Evolutionary conservation across 805 yeast genomes (phyloP).

Genomic region (Wickerhamiella australiensis): DNA sequence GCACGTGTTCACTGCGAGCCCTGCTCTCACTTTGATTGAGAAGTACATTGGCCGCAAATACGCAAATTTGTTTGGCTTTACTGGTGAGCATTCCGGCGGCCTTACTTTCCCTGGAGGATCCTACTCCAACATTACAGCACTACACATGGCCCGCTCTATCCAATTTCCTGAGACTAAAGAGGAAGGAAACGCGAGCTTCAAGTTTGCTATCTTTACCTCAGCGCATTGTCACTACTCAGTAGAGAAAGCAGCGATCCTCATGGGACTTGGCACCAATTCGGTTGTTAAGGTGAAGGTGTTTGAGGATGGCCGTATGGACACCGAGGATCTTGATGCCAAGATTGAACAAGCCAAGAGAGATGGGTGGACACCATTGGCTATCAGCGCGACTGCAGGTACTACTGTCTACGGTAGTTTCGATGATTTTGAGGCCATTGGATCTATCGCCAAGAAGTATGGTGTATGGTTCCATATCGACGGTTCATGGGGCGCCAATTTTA

Average conservation of each 20-base stretch:
- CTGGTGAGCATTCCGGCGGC: conserved; percentile 54
- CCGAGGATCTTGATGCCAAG: conserved; percentile 34
- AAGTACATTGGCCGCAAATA: conserved; percentile 54
- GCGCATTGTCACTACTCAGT: conserved; percentile 69
- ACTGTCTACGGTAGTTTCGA: conserved; percentile 81
- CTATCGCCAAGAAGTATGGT: conserved; percentile 41
- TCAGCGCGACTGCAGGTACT: conserved; percentile 80
- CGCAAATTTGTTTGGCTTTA: conserved; percentile 51
- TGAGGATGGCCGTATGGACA: conserved; percentile 45
- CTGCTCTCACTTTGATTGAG: conserved; percentile 65
- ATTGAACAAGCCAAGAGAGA: conserved; percentile 35
- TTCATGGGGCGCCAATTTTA: conserved; percentile 81
- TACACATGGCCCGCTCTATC: conserved; percentile 62
- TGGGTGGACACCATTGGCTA: conserved; percentile 63
- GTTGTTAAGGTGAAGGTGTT: conserved; percentile 54
- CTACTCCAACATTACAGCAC: conserved; percentile 68
- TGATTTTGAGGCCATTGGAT: conserved; percentile 44
- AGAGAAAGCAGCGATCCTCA: conserved; percentile 65
- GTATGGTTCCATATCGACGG: conserved; percentile 80
- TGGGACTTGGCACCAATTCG: conserved; percentile 54
- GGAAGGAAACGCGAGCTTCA: conserved; percentile 35
- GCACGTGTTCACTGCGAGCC: conserved; percentile 75
- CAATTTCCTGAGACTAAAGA: conserved; percentile 57
- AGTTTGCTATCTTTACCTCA: conserved; percentile 60
- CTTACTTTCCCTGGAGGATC: conserved; percentile 80